Conservation (phyloP, 2,329 filamentous ascomycete species). For the Cladosporium sp. region DNA sequence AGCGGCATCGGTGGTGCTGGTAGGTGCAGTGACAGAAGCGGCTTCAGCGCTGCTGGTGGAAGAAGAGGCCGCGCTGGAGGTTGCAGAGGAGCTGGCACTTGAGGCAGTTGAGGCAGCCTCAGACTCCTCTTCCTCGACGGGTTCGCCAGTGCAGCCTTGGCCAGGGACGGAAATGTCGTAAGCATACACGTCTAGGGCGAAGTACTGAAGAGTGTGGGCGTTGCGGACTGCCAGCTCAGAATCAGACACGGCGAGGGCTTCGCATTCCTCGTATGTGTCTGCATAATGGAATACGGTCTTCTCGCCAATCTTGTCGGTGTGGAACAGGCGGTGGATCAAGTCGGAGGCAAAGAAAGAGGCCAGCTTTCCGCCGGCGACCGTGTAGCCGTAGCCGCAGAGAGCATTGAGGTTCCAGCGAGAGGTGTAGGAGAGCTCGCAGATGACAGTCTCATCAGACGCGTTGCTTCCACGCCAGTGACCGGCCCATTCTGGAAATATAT, state of each 20-base stretch:
- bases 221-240: slow-evolving; percentile 55
- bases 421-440: slow-evolving; percentile 57
- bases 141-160: slow-evolving; percentile 58
- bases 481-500: slow-evolving; percentile 55
- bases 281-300: slow-evolving; percentile 62
- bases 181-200: slow-evolving; percentile 67
- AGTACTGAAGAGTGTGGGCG: slow-evolving; percentile 65
- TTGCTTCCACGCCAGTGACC: slow-evolving; percentile 65
- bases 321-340: slow-evolving; percentile 65
- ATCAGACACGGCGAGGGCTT: slow-evolving; percentile 55
- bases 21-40: slow-evolving; percentile 13
- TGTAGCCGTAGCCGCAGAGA: slow-evolving; percentile 65
- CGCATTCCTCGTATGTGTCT: slow-evolving; percentile 56
- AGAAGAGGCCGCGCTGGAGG: slow-evolving; percentile 15
- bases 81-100: slow-evolving; percentile 19
- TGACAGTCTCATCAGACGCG: slow-evolving; percentile 57
- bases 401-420: slow-evolving; percentile 58
- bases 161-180: slow-evolving; percentile 65
- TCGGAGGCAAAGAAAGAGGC: slow-evolving; percentile 68
- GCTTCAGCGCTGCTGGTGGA: slow-evolving; percentile 19
- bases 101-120: slow-evolving; percentile 19
- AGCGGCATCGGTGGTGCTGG: slow-evolving; percentile 19
- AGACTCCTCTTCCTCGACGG: slow-evolving; percentile 23
- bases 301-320: slow-evolving; percentile 62
- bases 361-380: slow-evolving; percentile 55